Percentiles rank a stretch among this genome's conserved stretches.
Evolutionary conservation across 2,329 filamentous ascomycete genomes (phyloP).

Genomic region (Aspergillus latus): DNA sequence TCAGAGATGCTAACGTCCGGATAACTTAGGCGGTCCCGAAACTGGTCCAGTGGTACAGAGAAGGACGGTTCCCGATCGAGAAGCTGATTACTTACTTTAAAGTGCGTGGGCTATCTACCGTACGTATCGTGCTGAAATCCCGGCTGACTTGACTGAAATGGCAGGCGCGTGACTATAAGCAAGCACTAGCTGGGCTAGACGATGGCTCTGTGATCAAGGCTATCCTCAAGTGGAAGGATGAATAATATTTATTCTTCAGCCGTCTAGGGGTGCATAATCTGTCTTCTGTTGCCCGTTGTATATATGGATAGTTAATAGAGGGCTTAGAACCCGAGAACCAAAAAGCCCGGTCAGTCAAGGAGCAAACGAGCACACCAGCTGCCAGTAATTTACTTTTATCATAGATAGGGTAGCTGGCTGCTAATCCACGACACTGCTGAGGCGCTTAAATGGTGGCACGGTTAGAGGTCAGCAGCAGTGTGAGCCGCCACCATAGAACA

Average conservation of each 20-base stretch:
- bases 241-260: neutral
- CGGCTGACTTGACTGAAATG: neutral
- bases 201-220: conserved; percentile 11
- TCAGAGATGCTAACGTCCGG: neutral
- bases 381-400: too few relatives aligned
- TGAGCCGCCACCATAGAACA: too few relatives aligned
- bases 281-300: too few relatives aligned
- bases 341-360: too few relatives aligned
- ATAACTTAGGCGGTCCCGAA: conserved; percentile 14
- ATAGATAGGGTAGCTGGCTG: too few relatives aligned
- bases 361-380: too few relatives aligned
- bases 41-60: conserved; percentile 23
- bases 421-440: too few relatives aligned
- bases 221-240: conserved; percentile 4
- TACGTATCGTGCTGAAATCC: neutral
- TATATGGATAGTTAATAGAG: too few relatives aligned
- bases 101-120: conserved; percentile 1
- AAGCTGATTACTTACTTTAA: conserved; percentile 16
- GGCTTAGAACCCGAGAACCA: too few relatives aligned
- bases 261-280: neutral
- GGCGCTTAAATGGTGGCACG: too few relatives aligned
- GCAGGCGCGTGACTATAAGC: conserved; percentile 6
- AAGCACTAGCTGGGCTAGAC: conserved; percentile 4
- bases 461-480: too few relatives aligned
- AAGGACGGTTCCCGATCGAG: conserved; percentile 20